A percentile compares a stretch with the other conserved stretches of the same genome.
Evolutionary conservation across 2,329 filamentous ascomycete genomes (phyloP).

Genomic region (Colletotrichum sp.): DNA sequence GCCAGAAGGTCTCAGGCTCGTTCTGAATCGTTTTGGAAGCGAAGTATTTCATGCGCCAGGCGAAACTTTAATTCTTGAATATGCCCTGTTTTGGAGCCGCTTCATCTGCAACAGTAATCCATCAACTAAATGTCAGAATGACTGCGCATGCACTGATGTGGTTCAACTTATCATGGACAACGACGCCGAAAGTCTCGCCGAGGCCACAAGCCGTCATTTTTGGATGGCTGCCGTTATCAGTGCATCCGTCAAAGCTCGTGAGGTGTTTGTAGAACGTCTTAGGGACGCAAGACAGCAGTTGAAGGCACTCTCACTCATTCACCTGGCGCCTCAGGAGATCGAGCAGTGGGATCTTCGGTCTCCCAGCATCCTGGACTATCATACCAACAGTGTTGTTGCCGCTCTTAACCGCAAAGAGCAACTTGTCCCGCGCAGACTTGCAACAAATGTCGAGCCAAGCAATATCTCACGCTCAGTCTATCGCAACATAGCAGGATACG

Average conservation of each 20-base stretch:
- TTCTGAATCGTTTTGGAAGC: neutral
- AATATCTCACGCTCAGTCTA: too few species aligned
- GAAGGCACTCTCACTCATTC: too few species aligned
- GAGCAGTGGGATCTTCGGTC: too few species aligned
- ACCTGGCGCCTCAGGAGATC: too few species aligned
- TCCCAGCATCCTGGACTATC: too few species aligned
- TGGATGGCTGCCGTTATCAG: rapidly evolving
- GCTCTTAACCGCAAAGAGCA: too few species aligned
- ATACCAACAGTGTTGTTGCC: too few species aligned
- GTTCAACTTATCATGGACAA: neutral
- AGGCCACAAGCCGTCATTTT: neutral
- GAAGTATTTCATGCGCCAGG: neutral
- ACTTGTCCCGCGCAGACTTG: too few species aligned
- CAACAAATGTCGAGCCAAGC: too few species aligned
- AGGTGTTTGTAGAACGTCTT: neutral
- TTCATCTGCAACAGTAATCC: neutral
- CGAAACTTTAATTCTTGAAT: neutral
- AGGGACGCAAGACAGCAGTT: too few species aligned
- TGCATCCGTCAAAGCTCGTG: neutral
- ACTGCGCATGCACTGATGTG: neutral
- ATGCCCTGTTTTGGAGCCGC: neutral
- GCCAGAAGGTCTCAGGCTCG: neutral
- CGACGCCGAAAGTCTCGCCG: neutral
- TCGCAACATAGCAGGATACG: too few species aligned
- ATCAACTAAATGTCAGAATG: neutral